Evolutionary conservation across 306 rosid species (phyloP).

Genomic region (Cercis canadensis): DNA sequence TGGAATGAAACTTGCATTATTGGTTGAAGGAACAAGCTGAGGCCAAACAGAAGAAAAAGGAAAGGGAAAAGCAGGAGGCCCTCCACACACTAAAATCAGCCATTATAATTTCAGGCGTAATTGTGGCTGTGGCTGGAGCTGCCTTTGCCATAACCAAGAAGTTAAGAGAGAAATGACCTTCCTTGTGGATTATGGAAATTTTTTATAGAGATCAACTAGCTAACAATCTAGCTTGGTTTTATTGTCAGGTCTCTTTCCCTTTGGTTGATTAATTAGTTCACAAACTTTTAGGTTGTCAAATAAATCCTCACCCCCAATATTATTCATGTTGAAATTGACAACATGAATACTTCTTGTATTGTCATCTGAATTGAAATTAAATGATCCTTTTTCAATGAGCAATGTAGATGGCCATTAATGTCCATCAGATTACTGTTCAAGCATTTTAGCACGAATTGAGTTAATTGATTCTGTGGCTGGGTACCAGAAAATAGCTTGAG

Average conservation of each 20-base stretch:
- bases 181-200: slow-evolving; percentile 19
- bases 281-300: slow-evolving; percentile 33
- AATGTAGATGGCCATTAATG: background rate
- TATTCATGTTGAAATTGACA: slow-evolving; percentile 4
- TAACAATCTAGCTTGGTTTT: background rate
- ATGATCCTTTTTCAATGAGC: slow-evolving; percentile 11
- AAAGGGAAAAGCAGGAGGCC: slow-evolving; percentile 43
- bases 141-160: slow-evolving; percentile 65
- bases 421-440: background rate
- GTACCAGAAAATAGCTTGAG: background rate
- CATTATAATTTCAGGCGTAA: slow-evolving; percentile 56
- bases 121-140: slow-evolving; percentile 63
- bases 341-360: too few relatives aligned
- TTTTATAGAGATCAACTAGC: slow-evolving; percentile 21
- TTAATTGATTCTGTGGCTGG: background rate
- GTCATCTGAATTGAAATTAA: slow-evolving; percentile 16
- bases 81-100: slow-evolving; percentile 57
- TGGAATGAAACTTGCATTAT: background rate
- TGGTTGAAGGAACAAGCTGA: slow-evolving; percentile 50
- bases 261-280: slow-evolving; percentile 8
- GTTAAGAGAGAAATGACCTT: slow-evolving; percentile 57
- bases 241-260: background rate
- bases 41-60: slow-evolving; percentile 39
- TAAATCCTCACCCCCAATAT: slow-evolving; percentile 15
- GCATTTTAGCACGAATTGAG: background rate